These are phyloP conservation scores for Clonostachys sp. DNA, from an alignment of 2,329 filamentous ascomycete genomes.

Conservation along the genomic window DNA sequence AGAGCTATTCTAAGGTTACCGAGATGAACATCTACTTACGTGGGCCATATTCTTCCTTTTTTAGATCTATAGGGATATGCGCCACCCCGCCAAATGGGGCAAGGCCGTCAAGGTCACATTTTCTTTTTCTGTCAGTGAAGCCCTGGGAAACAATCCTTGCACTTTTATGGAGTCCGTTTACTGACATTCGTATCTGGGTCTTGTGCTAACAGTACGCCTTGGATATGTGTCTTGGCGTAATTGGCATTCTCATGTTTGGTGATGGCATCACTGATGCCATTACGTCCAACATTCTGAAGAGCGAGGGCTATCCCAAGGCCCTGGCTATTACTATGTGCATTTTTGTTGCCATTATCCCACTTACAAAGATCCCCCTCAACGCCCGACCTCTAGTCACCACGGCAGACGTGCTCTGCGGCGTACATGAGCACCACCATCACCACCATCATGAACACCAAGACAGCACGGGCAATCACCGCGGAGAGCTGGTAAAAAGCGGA, in stretches of 20 bases:
- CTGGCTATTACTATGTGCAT: conserved; percentile 77
- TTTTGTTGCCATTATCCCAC: conserved; percentile 86
- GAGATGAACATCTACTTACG: neutral
- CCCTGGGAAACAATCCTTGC: neutral
- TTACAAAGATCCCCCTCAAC: conserved; percentile 93
- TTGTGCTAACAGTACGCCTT: conserved; percentile 57
- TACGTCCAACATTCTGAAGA: conserved; percentile 81
- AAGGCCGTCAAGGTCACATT: conserved; percentile 77
- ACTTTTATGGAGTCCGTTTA: neutral
- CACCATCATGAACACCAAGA: conserved; percentile 24
- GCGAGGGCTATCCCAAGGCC: conserved; percentile 65
- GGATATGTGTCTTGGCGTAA: conserved; percentile 75
- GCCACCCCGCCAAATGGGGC: conserved; percentile 75
- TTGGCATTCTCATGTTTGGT: conserved; percentile 92
- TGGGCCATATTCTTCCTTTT: neutral
- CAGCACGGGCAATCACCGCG: conserved; percentile 29
- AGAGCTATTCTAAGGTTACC: neutral
- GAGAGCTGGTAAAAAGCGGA: conserved; percentile 31
- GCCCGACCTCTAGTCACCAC: conserved; percentile 85
- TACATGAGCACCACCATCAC: conserved; percentile 44
- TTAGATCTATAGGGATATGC: conserved; percentile 58
- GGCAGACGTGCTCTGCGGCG: conserved; percentile 72
- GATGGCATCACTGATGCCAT: conserved; percentile 84
- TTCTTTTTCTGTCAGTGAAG: conserved; percentile 65
- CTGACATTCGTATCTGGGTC: conserved; percentile 1